These are phyloP conservation scores for Pythium sukuiense DNA, from an alignment of 352 stramenopile species.

Conservation along the genomic window DNA sequence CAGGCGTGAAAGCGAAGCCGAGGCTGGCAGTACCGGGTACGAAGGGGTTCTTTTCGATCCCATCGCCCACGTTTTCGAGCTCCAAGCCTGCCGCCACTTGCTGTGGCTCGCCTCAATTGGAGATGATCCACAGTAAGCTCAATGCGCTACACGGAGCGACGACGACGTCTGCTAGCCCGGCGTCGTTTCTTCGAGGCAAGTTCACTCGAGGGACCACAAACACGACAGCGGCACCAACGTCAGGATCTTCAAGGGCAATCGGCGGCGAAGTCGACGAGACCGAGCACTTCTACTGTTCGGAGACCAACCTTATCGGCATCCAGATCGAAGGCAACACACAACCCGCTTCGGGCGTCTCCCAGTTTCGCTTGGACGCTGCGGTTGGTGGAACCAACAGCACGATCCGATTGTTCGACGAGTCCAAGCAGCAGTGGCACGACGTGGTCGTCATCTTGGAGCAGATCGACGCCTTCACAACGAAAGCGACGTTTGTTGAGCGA, in stretches of 20 bases:
- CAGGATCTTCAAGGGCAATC: background rate
- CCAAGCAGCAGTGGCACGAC: constrained; percentile 72
- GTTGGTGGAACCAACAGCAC: constrained; percentile 63
- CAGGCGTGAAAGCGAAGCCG: constrained; percentile 48
- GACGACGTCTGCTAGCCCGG: constrained; percentile 28
- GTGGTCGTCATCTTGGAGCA: constrained; percentile 73
- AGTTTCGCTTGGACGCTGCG: constrained; percentile 56
- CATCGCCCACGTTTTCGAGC: constrained; percentile 28
- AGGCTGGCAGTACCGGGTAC: constrained; percentile 43
- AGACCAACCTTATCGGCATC: constrained; percentile 60
- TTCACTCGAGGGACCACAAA: background rate
- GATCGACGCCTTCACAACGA: constrained; percentile 62
- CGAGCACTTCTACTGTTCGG: constrained; percentile 72
- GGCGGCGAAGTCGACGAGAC: constrained; percentile 48
- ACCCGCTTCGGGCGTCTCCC: constrained; percentile 47
- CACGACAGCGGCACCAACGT: background rate
- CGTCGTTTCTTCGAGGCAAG: background rate
- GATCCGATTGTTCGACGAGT: constrained; percentile 72
- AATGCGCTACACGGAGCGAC: constrained; percentile 55
- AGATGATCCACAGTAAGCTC: constrained; percentile 73
- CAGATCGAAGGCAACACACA: constrained; percentile 64
- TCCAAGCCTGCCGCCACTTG: constrained; percentile 49
- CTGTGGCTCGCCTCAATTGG: constrained; percentile 58
- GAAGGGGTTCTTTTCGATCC: constrained; percentile 67
- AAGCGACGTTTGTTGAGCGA: constrained; percentile 79